Evolutionary conservation across 2,329 filamentous ascomycete species (phyloP).

Genomic region (Trichoderma atroviride): DNA sequence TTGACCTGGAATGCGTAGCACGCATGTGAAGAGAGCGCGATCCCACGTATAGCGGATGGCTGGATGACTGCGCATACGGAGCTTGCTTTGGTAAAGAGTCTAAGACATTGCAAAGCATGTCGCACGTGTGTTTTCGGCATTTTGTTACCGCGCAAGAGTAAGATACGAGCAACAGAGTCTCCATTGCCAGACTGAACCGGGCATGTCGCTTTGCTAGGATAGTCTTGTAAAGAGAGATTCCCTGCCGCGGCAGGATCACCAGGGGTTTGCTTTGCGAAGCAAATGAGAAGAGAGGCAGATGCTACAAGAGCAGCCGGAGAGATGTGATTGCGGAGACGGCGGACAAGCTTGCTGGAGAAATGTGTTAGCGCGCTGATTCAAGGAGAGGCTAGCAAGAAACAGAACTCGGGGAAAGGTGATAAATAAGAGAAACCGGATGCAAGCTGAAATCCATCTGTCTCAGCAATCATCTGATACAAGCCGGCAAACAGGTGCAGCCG

Average conservation of each 20-base stretch:
- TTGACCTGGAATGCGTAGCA: neutral
- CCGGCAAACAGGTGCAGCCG: neutral
- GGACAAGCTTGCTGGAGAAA: conserved; percentile 9
- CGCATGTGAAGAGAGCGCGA: neutral
- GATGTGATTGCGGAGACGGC: conserved; percentile 17
- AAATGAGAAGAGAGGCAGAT: neutral
- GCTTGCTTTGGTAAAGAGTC: neutral
- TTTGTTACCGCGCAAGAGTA: neutral
- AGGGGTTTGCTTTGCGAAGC: neutral
- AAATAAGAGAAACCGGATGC: neutral
- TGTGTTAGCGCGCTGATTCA: conserved; percentile 9
- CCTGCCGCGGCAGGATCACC: neutral
- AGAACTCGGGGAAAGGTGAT: neutral
- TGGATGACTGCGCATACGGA: neutral
- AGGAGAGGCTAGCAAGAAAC: neutral
- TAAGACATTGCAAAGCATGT: conserved; percentile 8
- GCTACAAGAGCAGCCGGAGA: neutral
- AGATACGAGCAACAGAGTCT: neutral
- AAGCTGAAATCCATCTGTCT: conserved; percentile 7
- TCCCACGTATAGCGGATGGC: neutral
- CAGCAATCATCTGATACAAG: conserved; percentile 6
- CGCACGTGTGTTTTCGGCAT: conserved; percentile 5
- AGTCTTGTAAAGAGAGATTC: neutral
- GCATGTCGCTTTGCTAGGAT: neutral
- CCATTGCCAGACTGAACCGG: neutral